These are phyloP conservation scores for Carallia pectinifolia DNA, from an alignment of 345 rosid genomes.

Conservation along the genomic window DNA sequence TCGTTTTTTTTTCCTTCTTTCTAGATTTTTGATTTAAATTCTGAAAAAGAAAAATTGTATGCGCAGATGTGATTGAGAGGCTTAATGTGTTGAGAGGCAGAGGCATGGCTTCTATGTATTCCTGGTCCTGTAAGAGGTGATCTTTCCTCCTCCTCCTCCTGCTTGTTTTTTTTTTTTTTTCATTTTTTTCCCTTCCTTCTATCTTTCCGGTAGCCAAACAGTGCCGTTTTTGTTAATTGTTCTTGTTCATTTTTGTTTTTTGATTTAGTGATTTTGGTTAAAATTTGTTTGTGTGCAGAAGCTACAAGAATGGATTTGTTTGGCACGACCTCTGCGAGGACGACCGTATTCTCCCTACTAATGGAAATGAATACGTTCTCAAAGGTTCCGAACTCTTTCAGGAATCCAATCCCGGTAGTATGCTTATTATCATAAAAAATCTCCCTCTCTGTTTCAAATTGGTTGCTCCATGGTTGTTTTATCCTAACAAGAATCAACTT, in stretches of 20 bases:
- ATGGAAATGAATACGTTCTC: slow-evolving; percentile 87
- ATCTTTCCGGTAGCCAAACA: not conserved
- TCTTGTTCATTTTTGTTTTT: not conserved
- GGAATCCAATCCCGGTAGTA: slow-evolving; percentile 75
- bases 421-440: not conserved
- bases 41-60: slow-evolving; percentile 1
- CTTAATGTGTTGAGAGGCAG: slow-evolving; percentile 91
- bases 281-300: slow-evolving; percentile 40
- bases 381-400: slow-evolving; percentile 92
- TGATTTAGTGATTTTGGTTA: not conserved
- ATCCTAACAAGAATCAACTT: not conserved
- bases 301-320: slow-evolving; percentile 94
- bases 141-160: not conserved
- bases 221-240: not conserved
- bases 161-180: not conserved
- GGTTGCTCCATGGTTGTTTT: not conserved
- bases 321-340: slow-evolving; percentile 95
- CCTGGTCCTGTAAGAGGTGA: slow-evolving; percentile 94
- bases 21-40: not conserved
- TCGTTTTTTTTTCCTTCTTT: not conserved
- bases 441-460: not conserved
- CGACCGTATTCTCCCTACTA: slow-evolving; percentile 79
- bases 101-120: slow-evolving; percentile 88
- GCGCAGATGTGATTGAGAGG: slow-evolving; percentile 75
- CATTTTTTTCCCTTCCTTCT: not conserved